Evolutionary conservation across 768 basidiomycete species (phyloP), one percentile per base, ranked within the genome.

Genomic region (Tremella yokohamensis): DNA sequence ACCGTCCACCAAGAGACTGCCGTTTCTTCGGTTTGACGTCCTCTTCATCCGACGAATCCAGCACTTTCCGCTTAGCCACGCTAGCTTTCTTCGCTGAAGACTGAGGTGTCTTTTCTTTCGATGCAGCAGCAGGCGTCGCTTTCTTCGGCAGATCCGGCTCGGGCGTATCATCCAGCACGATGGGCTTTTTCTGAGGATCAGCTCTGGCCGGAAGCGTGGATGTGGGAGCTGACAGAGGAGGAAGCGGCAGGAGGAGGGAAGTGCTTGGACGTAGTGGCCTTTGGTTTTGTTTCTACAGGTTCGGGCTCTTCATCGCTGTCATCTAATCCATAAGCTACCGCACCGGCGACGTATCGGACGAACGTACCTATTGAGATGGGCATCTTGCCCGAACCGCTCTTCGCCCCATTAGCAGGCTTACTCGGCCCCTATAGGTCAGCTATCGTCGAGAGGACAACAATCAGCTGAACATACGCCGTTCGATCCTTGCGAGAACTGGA

Each of bases 281-380:
- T 64, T 1, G 54, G 39, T 18, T 53, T 26, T 2, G 38, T 47
- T 12, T 59, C 62, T 8, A 65, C 52, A 2, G 26, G 37, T 13
- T 57, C 62, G 9, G 25, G 50, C 45, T 70, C 69, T n/a, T 71
- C 69, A 37, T 71, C 69, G 22, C 66, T 68, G 42, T 71, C 69
- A 38, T 68, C 69, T 69, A 44, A 38, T 38, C n/a, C 34, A 40
- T 38, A 18, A 29, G 16, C 44, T 13, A 2, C 50, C 40, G 20
- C 42, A 37, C 25, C 15, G 2, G 20, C 7, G 11, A 3, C 24
- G 0, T n/a, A 38, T 16, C 20, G 50, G 22, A 34, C 12, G 8
- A 49, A 48, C 63, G 34, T 39, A 65, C 69, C 69, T 16, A 73
- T 73, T 2, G 66, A 63, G 24, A 73, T 73, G 13, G 71, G 68